Evolutionary conservation across 129 eudicot genomes (phyloP).

Genomic region (Oenanthe sinensis): DNA sequence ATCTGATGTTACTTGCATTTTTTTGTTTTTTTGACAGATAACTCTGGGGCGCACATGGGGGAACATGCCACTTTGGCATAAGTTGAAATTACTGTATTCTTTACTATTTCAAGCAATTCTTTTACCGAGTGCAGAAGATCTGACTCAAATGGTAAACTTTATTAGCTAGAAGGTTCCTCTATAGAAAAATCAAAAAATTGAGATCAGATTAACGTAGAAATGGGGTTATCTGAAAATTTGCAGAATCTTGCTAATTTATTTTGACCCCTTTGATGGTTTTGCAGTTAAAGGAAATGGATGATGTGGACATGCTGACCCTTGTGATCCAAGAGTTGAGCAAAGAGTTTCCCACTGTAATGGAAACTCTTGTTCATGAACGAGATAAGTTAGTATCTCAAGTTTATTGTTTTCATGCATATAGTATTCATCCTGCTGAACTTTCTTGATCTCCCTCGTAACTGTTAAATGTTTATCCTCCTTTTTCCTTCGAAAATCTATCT

Average conservation of each 20-base stretch:
- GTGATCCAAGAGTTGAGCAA: constrained; percentile 96
- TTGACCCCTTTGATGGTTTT: neutral
- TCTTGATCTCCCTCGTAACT: neutral
- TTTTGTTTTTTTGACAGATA: constrained; percentile 31
- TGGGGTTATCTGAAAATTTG: neutral
- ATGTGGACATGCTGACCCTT: constrained; percentile 87
- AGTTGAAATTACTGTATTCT: constrained; percentile 62
- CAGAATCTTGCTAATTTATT: neutral
- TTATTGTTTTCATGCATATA: neutral
- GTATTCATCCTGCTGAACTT: constrained; percentile 4
- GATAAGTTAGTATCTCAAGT: constrained; percentile 57
- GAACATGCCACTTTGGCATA: constrained; percentile 95
- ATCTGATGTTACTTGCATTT: neutral
- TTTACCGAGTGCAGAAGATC: constrained; percentile 63
- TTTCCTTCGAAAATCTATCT: neutral
- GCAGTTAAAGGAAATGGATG: constrained; percentile 92
- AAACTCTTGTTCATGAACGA: constrained; percentile 91
- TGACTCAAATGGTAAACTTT: constrained; percentile 53
- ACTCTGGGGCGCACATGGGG: constrained; percentile 88
- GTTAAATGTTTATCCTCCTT: neutral
- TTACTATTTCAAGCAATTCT: constrained; percentile 75
- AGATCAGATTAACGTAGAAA: neutral
- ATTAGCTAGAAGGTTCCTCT: neutral
- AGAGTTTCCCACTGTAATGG: constrained; percentile 81
- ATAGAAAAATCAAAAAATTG: neutral